These are phyloP conservation scores for Aspergillus sclerotioniger DNA, from an alignment of 495 filamentous ascomycete genomes.

Conservation along the genomic window DNA sequence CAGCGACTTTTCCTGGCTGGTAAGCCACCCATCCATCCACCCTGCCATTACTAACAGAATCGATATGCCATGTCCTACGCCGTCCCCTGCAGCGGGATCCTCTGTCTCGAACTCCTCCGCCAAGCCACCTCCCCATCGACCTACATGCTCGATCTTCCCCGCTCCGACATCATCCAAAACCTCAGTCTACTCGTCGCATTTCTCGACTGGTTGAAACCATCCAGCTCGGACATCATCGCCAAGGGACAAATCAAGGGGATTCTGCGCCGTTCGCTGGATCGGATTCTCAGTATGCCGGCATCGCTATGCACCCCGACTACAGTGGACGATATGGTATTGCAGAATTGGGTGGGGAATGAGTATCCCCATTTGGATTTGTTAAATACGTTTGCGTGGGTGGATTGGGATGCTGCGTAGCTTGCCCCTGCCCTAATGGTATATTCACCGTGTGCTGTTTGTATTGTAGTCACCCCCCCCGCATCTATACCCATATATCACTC, in stretches of 20 bases:
- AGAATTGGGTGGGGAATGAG: neutral
- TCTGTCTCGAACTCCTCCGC: constrained; percentile 11
- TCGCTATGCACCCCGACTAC: neutral
- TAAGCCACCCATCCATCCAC: neutral
- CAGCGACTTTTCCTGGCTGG: constrained; percentile 9
- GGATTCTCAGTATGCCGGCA: constrained; percentile 3
- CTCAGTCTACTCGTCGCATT: constrained; percentile 6
- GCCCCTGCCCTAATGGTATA: too few species aligned
- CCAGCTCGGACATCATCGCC: neutral
- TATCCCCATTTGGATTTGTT: constrained; percentile 4
- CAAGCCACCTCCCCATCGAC: constrained; percentile 2
- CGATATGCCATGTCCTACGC: constrained; percentile 9
- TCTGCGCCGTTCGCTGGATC: constrained; percentile 4
- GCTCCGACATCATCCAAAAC: constrained; percentile 7
- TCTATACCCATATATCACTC: neutral
- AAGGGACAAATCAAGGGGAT: neutral
- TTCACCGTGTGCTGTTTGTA: too few species aligned
- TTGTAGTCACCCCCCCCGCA: too few species aligned
- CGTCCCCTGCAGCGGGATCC: constrained; percentile 7
- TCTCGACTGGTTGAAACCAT: constrained; percentile 6
- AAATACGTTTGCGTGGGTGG: constrained; percentile 9
- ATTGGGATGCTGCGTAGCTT: constrained; percentile 7
- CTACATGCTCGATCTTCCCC: neutral
- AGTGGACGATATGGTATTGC: neutral
- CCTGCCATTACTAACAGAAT: neutral